Evolutionary conservation across 2,329 filamentous ascomycete genomes (phyloP).

Genomic region (Botrytis elliptica): DNA sequence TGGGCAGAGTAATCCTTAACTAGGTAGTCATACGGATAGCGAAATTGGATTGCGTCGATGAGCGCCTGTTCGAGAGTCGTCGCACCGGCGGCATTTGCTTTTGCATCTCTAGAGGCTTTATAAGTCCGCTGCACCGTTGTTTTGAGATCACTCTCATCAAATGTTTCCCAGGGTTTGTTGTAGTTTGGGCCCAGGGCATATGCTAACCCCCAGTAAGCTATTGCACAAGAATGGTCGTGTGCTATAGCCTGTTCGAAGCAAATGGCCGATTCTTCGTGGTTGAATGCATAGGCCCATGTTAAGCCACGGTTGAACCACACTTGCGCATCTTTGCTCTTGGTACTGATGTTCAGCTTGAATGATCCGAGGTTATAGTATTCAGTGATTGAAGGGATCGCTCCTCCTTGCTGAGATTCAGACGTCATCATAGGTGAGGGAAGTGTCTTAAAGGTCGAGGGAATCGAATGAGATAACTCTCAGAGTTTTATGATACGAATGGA

Average conservation of each 20-base stretch:
- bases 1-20: slow-evolving; percentile 51
- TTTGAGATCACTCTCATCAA: slow-evolving; percentile 60
- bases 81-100: slow-evolving; percentile 45
- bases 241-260: slow-evolving; percentile 63
- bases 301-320: slow-evolving; percentile 71
- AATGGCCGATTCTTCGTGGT: slow-evolving; percentile 66
- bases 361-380: slow-evolving; percentile 53
- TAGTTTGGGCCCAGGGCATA: slow-evolving; percentile 73
- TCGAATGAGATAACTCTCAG: no score
- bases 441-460: no score
- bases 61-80: slow-evolving; percentile 60
- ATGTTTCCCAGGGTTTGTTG: slow-evolving; percentile 75
- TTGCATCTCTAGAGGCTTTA: slow-evolving; percentile 48
- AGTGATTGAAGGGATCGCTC: not conserved
- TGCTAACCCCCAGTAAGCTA: slow-evolving; percentile 70
- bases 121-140: slow-evolving; percentile 44
- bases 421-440: no score
- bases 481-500: no score
- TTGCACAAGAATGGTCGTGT: slow-evolving; percentile 54
- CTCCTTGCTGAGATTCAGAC: no score
- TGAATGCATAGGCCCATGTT: slow-evolving; percentile 74
- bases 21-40: slow-evolving; percentile 57
- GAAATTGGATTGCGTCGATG: slow-evolving; percentile 58
- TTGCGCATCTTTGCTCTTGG: slow-evolving; percentile 52
- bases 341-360: slow-evolving; percentile 55